These are phyloP conservation scores for Brassica nigra DNA, from an alignment of 345 rosid species.

Conservation along the genomic window DNA sequence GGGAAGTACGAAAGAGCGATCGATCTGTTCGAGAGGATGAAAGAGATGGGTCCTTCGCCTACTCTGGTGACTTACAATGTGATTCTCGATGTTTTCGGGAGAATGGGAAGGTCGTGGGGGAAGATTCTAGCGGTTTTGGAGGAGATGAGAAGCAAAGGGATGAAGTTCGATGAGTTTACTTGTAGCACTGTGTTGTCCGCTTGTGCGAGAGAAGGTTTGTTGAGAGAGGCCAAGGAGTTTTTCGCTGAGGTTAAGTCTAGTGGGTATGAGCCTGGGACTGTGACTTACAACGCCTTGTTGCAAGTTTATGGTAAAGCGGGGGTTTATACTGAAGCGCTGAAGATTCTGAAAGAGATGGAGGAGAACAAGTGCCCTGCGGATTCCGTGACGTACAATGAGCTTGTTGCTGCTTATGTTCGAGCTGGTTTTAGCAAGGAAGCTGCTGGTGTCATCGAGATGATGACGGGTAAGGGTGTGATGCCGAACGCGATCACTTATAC, in stretches of 20 bases:
- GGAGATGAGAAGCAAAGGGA: slow-evolving; percentile 65
- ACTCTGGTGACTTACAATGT: slow-evolving; percentile 88
- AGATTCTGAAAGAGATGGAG: slow-evolving; percentile 85
- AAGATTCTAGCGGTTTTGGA: slow-evolving; percentile 63
- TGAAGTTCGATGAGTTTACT: slow-evolving; percentile 79
- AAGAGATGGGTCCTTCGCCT: slow-evolving; percentile 66
- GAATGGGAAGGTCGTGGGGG: slow-evolving; percentile 82
- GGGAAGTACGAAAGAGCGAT: slow-evolving; percentile 68
- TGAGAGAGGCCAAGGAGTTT: slow-evolving; percentile 74
- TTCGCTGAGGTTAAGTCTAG: slow-evolving; percentile 62
- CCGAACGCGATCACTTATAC: slow-evolving; percentile 88
- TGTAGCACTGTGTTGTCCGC: slow-evolving; percentile 90
- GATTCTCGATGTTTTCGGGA: slow-evolving; percentile 86
- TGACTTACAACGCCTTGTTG: slow-evolving; percentile 72
- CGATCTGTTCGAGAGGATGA: slow-evolving; percentile 65
- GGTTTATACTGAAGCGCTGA: slow-evolving; percentile 64
- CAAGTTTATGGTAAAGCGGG: slow-evolving; percentile 89
- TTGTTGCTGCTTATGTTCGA: slow-evolving; percentile 79
- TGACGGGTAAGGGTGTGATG: slow-evolving; percentile 65
- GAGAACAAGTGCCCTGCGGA: slow-evolving; percentile 67
- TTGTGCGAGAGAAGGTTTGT: slow-evolving; percentile 80
- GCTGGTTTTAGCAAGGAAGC: slow-evolving; percentile 83
- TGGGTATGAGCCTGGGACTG: slow-evolving; percentile 80
- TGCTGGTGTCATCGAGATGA: slow-evolving; percentile 67
- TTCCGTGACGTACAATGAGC: slow-evolving; percentile 84